Conservation (phyloP, 129 eudicot species). For the Pseudognaphalium luteoalbum region DNA sequence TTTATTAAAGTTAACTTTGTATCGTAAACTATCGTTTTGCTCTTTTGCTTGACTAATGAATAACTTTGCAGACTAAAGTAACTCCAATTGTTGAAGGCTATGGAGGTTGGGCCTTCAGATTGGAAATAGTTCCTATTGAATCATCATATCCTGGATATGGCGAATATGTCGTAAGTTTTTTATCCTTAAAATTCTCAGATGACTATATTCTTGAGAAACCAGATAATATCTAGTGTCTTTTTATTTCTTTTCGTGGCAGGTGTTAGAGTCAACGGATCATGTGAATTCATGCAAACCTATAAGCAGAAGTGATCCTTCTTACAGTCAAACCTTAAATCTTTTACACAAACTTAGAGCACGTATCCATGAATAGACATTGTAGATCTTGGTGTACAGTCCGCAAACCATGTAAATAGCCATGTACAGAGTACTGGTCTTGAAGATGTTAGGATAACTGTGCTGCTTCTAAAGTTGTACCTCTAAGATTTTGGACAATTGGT, state of each 20-base stretch:
- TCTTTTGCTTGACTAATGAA: conserved; percentile 15
- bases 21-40: background rate
- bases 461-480: conserved; percentile 12
- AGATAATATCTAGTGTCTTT: background rate
- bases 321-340: conserved; percentile 70
- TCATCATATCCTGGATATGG: conserved; percentile 99
- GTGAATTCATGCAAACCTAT: conserved; percentile 95
- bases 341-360: conserved; percentile 65
- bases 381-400: conserved; percentile 1
- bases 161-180: conserved; percentile 74
- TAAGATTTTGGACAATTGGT: conserved; percentile 1
- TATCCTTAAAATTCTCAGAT: background rate
- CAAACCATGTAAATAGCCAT: conserved; percentile 31
- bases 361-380: conserved; percentile 28
- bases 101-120: conserved; percentile 96
- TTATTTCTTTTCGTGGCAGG: conserved; percentile 43
- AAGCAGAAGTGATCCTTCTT: conserved; percentile 79
- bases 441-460: conserved; percentile 17
- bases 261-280: conserved; percentile 94
- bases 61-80: conserved; percentile 81
- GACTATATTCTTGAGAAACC: background rate
- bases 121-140: conserved; percentile 96
- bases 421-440: conserved; percentile 16
- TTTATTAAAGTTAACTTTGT: background rate
- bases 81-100: conserved; percentile 98